phyloP scores from a whole-genome alignment of 2,329 filamentous ascomycete genomes.

The Periconia sp. region DNA sequence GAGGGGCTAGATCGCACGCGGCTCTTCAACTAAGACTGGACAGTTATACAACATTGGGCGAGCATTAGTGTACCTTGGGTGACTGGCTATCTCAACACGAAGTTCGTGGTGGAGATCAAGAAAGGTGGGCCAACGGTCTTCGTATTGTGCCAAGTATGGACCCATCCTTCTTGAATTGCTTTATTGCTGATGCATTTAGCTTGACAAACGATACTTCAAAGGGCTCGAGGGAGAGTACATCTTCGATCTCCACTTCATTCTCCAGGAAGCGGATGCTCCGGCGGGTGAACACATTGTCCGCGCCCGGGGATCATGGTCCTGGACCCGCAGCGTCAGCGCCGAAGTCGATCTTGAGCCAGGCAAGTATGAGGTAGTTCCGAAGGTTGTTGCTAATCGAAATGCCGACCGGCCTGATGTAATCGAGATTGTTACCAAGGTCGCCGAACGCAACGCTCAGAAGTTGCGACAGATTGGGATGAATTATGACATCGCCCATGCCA shows the following conservation, averaged over 20 bases:
- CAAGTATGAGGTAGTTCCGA: conserved; percentile 72
- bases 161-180: conserved; percentile 42
- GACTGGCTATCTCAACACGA: conserved; percentile 62
- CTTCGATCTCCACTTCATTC: conserved; percentile 60
- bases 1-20: conserved; percentile 61
- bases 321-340: conserved; percentile 72
- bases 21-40: conserved; percentile 62
- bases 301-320: conserved; percentile 53
- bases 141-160: conserved; percentile 57
- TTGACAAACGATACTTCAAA: conserved; percentile 62
- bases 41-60: conserved; percentile 62
- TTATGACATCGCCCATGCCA: conserved; percentile 70
- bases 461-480: conserved; percentile 65
- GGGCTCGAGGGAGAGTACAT: conserved; percentile 59
- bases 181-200: conserved; percentile 43
- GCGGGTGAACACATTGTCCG: conserved; percentile 58
- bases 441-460: conserved; percentile 50
- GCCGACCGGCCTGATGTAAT: conserved; percentile 57
- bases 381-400: conserved; percentile 65
- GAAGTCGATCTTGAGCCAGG: conserved; percentile 74
- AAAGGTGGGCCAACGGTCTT: conserved; percentile 57
- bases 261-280: conserved; percentile 52
- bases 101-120: conserved; percentile 58
- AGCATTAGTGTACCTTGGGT: conserved; percentile 62
- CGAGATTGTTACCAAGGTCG: conserved; percentile 57